phyloP scores from a whole-genome alignment of 768 basidiomycete species.

The Chalciporus chontae region DNA sequence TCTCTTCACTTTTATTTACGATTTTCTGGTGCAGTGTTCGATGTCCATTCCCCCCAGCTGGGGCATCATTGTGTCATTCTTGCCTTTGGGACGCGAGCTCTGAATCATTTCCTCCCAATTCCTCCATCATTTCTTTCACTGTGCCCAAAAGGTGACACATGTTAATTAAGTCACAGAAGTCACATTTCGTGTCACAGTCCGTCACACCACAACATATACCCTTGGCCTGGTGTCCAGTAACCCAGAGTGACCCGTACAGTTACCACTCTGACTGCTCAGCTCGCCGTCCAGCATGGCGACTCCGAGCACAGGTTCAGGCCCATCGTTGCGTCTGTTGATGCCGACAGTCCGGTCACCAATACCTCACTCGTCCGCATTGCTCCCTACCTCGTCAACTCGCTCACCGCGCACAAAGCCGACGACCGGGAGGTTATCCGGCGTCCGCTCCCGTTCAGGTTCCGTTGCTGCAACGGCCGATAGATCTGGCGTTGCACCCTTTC shows the following conservation, averaged over 20 bases:
- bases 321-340: constrained; percentile 27
- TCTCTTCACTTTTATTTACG: not conserved
- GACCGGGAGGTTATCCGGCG: constrained; percentile 25
- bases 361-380: constrained; percentile 4
- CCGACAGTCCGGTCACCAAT: constrained; percentile 31
- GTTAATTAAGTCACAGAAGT: not conserved
- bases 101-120: not conserved
- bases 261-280: not conserved
- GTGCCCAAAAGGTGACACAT: not conserved
- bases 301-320: constrained; percentile 4
- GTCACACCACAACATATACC: constrained; percentile 10
- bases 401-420: constrained; percentile 24
- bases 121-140: too few species aligned
- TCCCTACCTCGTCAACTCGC: constrained; percentile 15
- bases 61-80: not conserved
- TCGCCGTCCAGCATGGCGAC: constrained; percentile 15
- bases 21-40: not conserved
- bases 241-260: too few species aligned
- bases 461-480: constrained; percentile 19
- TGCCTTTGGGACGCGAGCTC: not conserved
- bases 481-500: constrained; percentile 5
- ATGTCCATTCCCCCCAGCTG: not conserved
- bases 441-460: constrained; percentile 34
- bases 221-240: not conserved
- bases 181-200: constrained; percentile 8